phyloP scores from a whole-genome alignment of 140 eudicot genomes.

The Stevia rebaudiana region DNA sequence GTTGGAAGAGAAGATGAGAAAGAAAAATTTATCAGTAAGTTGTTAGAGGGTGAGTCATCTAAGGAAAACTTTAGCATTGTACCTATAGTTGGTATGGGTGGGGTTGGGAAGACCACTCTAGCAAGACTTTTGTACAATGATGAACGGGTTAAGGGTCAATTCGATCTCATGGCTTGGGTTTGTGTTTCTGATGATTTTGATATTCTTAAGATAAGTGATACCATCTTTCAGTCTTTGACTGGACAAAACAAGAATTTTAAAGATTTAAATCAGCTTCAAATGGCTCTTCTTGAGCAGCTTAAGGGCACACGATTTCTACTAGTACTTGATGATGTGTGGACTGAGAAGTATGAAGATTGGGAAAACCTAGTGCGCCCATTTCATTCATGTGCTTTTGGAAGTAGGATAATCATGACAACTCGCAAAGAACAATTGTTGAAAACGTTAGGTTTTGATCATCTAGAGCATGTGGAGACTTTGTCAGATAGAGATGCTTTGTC shows the following conservation, averaged over 20 bases:
- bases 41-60: background rate
- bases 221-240: background rate
- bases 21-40: background rate
- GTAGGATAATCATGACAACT: conserved; percentile 25
- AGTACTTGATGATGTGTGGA: conserved; percentile 15
- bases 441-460: conserved; percentile 10
- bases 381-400: conserved; percentile 16
- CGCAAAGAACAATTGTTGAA: conserved; percentile 9
- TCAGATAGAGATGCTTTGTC: conserved; percentile 25
- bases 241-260: background rate
- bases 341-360: background rate
- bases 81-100: conserved; percentile 15
- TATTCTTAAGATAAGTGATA: background rate
- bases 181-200: conserved; percentile 13
- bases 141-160: background rate
- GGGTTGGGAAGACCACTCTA: background rate
- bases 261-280: background rate
- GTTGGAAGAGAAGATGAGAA: background rate
- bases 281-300: background rate
- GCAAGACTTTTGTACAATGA: background rate
- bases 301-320: conserved; percentile 1
- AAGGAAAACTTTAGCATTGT: background rate
- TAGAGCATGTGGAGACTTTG: conserved; percentile 7
- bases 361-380: conserved; percentile 6
- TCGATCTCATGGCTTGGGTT: conserved; percentile 16